Base-by-base conservation (phyloP, 805 yeast genomes). In the Lipomyces oligophaga region DNA sequence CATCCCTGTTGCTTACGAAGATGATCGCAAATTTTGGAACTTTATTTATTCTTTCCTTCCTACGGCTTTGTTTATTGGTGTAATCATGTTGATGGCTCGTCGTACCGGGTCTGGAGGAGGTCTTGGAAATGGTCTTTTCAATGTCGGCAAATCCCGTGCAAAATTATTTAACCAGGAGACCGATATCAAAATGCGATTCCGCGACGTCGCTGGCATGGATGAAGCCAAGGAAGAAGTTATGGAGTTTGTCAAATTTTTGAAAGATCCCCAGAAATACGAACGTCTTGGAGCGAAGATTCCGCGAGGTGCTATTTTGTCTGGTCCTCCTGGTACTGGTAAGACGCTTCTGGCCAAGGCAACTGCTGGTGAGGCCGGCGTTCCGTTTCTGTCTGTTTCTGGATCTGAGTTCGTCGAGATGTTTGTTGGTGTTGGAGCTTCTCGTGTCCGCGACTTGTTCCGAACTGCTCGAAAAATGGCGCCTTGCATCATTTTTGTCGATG, bases 301-400 rank as follows among this genome's bases (percentile, higher is more conserved):
- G 38, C 79, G 97, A 64, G 99, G 99, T 59, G 98, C 98, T 7
- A 86, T 93, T 50, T 71, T 93, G 47, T 84, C 96, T 1, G 99
- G 99, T 39, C 96, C 98, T 15, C 99, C 99, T 41, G 99, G 99
- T 72, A 93, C 98, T 7, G 99, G 99, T 79, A 93, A 93, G 66
- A 93, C 99, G 0, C 72, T 93, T 43, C 71, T 93, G 41, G 99
- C 99, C 10, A 90, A 87, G 64, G 99, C 99, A 4, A 93, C 97
- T 40, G 98, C 98, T 1, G 98, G 98, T 57, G 99, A 93, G 67
- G 98, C 99, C 0, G 95, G 93, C 47, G 98, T 93, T 33, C 97
- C 99, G 34, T 93, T 93, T 65, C 81, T 81, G 60, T 85, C 95
- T 13, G 97, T 93, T 16, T 85, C 96, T 0, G 98, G 98, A 55